Base-by-base conservation (phyloP, 495 filamentous ascomycete genomes). In the Corynascus novoguineensis region DNA sequence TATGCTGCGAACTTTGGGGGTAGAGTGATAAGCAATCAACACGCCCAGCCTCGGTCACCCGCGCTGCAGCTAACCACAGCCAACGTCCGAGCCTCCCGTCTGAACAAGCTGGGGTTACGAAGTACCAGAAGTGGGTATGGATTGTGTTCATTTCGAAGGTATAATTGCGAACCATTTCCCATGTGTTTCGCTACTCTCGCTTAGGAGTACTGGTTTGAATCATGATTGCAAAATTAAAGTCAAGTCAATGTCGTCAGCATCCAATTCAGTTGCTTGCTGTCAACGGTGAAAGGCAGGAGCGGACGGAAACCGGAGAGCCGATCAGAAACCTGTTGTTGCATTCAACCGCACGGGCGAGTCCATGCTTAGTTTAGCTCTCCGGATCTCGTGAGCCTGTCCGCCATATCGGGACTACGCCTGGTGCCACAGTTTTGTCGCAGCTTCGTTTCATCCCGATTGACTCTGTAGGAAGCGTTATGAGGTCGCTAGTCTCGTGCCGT, bases 401-500 rank as follows among this genome's bases (percentile, higher is more conserved):
- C 35, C 35, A 6, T 38, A n/a, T n/a, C 6, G 17, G 38, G n/a
- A 17, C 50, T n/a, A 21, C 38, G 24, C 21, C 12, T 22, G 14
- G 15, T 44, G 40, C 21, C 9, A 4, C 19, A 22, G 40, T 24
- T n/a, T 44, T 60, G 65, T 70, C 60, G 55, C 66, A 69, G 49
- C 60, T 55, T 40, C 12, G 68, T 71, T 71, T 71, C 68, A 71
- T 67, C 66, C 32, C n/a, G n/a, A n/a, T n/a, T n/a, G n/a, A n/a
- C n/a, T n/a, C n/a, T n/a, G n/a, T n/a, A n/a, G n/a, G n/a, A n/a
- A n/a, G n/a, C n/a, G n/a, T n/a, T n/a, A n/a, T n/a, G n/a, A n/a
- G n/a, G n/a, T n/a, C n/a, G n/a, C n/a, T n/a, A n/a, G n/a, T n/a
- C n/a, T n/a, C n/a, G n/a, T n/a, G n/a, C n/a, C n/a, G n/a, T n/a